Conservation (phyloP, 164 flowering plant genomes). For the Piper longum region DNA sequence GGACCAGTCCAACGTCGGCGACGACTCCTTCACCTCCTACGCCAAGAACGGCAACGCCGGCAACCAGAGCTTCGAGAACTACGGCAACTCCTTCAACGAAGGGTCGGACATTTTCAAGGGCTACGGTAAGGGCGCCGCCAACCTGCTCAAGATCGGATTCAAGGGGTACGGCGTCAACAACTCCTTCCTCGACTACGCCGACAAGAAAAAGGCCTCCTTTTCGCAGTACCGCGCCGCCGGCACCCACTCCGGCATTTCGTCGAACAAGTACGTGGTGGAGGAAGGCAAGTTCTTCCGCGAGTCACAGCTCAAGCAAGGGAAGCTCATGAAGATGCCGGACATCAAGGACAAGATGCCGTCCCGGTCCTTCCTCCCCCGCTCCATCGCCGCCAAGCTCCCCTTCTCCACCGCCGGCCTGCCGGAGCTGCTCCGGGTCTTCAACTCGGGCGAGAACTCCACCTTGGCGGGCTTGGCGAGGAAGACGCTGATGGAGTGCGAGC, state of each 20-base stretch:
- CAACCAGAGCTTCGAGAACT: slow-evolving; percentile 38
- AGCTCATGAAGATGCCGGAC: slow-evolving; percentile 61
- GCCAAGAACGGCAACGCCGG: slow-evolving; percentile 34
- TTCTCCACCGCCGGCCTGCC: slow-evolving; percentile 25
- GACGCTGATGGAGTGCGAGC: slow-evolving; percentile 56
- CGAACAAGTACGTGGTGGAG: slow-evolving; percentile 17
- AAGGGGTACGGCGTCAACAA: neutral
- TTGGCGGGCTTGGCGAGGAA: slow-evolving; percentile 26
- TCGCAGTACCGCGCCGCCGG: neutral
- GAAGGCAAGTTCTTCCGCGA: slow-evolving; percentile 75
- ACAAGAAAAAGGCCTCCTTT: neutral
- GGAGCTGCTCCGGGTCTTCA: slow-evolving; percentile 33
- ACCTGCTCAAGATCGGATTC: neutral
- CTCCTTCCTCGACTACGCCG: neutral
- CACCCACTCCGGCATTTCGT: neutral
- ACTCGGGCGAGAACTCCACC: slow-evolving; percentile 10
- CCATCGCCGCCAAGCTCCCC: slow-evolving; percentile 41
- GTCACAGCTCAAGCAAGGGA: slow-evolving; percentile 41
- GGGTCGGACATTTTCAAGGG: slow-evolving; percentile 16
- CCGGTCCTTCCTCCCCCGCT: slow-evolving; percentile 68
- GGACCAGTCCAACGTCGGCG: slow-evolving; percentile 26
- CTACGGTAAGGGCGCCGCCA: slow-evolving; percentile 27
- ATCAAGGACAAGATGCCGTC: slow-evolving; percentile 63
- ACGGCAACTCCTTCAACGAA: slow-evolving; percentile 31
- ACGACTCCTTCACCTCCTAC: slow-evolving; percentile 39